Evolutionary conservation across 2,329 filamentous ascomycete species (phyloP).

Genomic region (Talaromyces albobiverticillius): DNA sequence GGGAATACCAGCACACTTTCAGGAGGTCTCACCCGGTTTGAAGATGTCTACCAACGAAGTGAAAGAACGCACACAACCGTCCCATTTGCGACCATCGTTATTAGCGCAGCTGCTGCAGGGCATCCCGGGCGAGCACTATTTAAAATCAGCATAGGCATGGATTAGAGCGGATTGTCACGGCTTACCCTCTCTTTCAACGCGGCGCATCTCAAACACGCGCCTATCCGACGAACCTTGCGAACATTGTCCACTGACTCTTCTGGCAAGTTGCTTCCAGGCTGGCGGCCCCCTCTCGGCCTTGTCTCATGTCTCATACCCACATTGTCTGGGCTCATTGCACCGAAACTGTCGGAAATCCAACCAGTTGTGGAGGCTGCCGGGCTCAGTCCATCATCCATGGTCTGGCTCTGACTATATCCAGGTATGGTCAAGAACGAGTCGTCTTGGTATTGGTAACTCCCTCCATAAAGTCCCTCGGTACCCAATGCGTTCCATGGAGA

Average conservation of each 20-base stretch:
- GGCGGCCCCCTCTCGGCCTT: neutral
- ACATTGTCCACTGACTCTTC: neutral
- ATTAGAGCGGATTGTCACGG: neutral
- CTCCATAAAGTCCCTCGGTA: too few relatives aligned
- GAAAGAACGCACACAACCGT: slow-evolving; percentile 10
- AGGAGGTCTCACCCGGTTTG: slow-evolving; percentile 9
- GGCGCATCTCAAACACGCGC: slow-evolving; percentile 11
- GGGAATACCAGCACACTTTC: neutral
- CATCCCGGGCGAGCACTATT: neutral
- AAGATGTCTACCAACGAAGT: neutral
- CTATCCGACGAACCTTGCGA: neutral
- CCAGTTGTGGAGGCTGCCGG: too few relatives aligned
- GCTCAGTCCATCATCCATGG: too few relatives aligned
- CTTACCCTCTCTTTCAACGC: slow-evolving; percentile 2
- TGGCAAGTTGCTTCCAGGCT: neutral
- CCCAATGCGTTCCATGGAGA: neutral
- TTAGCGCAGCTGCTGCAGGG: neutral
- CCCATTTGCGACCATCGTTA: slow-evolving; percentile 8
- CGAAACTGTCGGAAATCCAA: neutral
- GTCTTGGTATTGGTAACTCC: too few relatives aligned
- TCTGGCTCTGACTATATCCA: too few relatives aligned
- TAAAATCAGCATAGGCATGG: neutral
- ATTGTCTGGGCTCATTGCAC: neutral
- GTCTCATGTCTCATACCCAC: neutral
- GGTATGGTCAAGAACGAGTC: neutral